Base-by-base conservation (phyloP, 2,329 filamentous ascomycete genomes). In the Ophiocordyceps sinensis region DNA sequence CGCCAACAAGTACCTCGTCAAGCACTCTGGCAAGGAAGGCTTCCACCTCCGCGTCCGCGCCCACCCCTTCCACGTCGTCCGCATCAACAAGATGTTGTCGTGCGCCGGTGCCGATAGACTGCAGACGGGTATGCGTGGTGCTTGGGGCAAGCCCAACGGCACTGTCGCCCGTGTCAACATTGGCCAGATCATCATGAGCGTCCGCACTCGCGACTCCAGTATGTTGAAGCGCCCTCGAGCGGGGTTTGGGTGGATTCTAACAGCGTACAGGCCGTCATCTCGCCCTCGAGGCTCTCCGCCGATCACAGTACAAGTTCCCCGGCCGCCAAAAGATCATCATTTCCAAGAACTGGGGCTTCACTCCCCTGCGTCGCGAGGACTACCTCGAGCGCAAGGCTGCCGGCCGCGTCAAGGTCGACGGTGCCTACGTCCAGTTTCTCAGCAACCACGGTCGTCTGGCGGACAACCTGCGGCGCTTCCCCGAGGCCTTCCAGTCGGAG, bases 1-100 rank as follows among this genome's bases (percentile, higher is more conserved):
- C 79, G 88, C 88, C 83, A 98, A 98, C 85, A 96, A 96, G 85
- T 93, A 82, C 73, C 67, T 83, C 52, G 76, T 80, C 68, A 82
- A 82, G 75, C 66, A 69, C 58, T 67, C 70, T 57, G 79, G 79
- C 66, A 83, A 83, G 74, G 79, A 83, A 62, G 67, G 69, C 62
- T 83, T 83, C 76, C 79, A 83, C 66, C 70, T 83, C 55, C 78
- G 79, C 58, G 75, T 83, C 63, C 79, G 91, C 65, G 88, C 87
- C 64, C 91, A 98, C 79, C 91, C 91, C 55, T 98, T 85, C 86
- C 91, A 98, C 79, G 91, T 98, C 73, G 84, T 98, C 78, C 91
- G 91, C 73, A 98, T 98, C 88, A 98, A 98, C 87, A 98, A 98
- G 85, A 98, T 98, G 91, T 89, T 98, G 86, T 96, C 91, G 66